Percentiles rank a stretch among this genome's conserved stretches.
Evolutionary conservation across 2,329 filamentous ascomycete genomes (phyloP).

Genomic region (Colletotrichum navitas): DNA sequence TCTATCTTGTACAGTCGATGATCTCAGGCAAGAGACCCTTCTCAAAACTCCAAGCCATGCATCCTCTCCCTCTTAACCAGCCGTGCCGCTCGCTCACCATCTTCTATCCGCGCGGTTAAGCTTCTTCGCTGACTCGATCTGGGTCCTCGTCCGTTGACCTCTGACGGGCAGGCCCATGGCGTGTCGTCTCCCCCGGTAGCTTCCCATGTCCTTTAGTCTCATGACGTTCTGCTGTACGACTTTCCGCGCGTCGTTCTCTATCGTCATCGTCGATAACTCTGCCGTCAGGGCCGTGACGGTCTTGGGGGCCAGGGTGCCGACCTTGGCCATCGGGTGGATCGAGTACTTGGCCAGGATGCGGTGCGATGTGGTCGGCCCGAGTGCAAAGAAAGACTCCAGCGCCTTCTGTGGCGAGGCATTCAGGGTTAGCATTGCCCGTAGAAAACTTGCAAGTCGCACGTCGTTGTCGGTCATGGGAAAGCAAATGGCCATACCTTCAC

Average conservation of each 20-base stretch:
- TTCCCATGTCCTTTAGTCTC: constrained; percentile 89
- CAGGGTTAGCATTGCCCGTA: constrained; percentile 26
- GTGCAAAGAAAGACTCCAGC: constrained; percentile 87
- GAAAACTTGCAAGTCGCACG: background rate
- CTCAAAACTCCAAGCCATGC: constrained; percentile 13
- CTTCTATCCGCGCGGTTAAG: constrained; percentile 69
- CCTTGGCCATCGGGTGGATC: constrained; percentile 85
- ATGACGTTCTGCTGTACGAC: constrained; percentile 87
- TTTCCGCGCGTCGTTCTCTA: constrained; percentile 88
- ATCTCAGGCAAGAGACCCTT: constrained; percentile 8
- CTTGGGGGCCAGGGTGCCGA: constrained; percentile 80
- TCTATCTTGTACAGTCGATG: constrained; percentile 47
- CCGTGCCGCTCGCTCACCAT: constrained; percentile 49
- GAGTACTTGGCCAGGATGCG: constrained; percentile 89
- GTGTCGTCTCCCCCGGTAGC: constrained; percentile 89
- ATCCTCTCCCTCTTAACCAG: background rate
- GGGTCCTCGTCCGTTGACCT: constrained; percentile 88
- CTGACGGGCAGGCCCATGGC: constrained; percentile 93
- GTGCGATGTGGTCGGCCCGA: constrained; percentile 77
- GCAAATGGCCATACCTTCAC: constrained; percentile 74
- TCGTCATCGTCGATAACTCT: constrained; percentile 90
- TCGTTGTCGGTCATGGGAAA: constrained; percentile 6
- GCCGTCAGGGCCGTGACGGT: constrained; percentile 86
- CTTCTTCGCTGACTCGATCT: constrained; percentile 71
- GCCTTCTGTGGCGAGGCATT: constrained; percentile 65